Evolutionary conservation across 805 yeast genomes (phyloP).

Genomic region (Ogataea saltuana): DNA sequence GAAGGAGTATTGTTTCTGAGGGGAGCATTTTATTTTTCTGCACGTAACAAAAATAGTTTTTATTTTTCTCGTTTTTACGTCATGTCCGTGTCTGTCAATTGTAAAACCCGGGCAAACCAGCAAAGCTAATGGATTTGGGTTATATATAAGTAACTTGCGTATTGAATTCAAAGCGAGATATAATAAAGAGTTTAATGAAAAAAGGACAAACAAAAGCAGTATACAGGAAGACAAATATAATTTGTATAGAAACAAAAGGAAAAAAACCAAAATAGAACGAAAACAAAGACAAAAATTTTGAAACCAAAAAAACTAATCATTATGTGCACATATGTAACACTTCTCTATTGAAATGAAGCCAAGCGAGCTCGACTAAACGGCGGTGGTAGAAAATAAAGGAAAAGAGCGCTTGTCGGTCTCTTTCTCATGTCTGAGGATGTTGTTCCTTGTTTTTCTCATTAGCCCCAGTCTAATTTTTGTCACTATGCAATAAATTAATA

Average conservation of each 20-base stretch:
- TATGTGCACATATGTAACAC: conserved; percentile 22
- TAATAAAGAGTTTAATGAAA: conserved; percentile 2
- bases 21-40: no score
- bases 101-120: no score
- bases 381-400: conserved; percentile 5
- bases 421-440: not conserved
- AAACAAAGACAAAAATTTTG: conserved; percentile 13
- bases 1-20: no score
- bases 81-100: no score
- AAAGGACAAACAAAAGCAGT: conserved; percentile 16
- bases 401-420: no score
- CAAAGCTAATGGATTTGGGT: no score
- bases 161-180: conserved; percentile 6
- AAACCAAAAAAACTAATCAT: conserved; percentile 20
- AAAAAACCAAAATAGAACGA: conserved; percentile 12
- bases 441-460: conserved; percentile 4
- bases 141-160: not conserved
- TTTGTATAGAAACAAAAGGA: conserved; percentile 12
- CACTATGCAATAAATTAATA: conserved; percentile 17
- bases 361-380: conserved; percentile 7
- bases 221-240: conserved; percentile 24
- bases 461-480: conserved; percentile 13
- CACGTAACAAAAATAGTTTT: no score
- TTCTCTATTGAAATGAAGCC: conserved; percentile 21
- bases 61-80: no score